These are phyloP conservation scores for Cladorrhinum samala DNA, from an alignment of 495 filamentous ascomycete genomes.

Conservation along the genomic window DNA sequence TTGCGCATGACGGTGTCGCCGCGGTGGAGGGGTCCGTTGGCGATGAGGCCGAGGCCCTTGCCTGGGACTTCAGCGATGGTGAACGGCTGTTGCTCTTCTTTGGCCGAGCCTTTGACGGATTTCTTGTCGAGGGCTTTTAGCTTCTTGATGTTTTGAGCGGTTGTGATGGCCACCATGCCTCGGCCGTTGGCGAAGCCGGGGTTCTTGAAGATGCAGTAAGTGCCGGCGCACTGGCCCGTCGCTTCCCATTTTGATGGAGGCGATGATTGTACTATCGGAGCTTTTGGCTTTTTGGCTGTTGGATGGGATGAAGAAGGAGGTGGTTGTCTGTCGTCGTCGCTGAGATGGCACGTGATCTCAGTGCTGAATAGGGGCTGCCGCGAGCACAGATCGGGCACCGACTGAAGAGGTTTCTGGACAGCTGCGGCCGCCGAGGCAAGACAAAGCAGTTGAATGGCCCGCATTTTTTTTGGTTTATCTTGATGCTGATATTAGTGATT, in stretches of 20 bases:
- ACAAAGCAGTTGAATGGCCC: not conserved
- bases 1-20: conserved; percentile 18
- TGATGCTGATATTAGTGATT: not conserved
- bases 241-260: conserved; percentile 8
- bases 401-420: not conserved
- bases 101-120: not conserved
- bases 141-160: conserved; percentile 10
- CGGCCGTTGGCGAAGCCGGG: conserved; percentile 16
- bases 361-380: not conserved
- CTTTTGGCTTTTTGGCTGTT: not conserved
- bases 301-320: not conserved
- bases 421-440: not conserved
- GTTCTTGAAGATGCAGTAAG: conserved; percentile 27
- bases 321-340: not conserved
- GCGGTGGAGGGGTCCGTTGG: conserved; percentile 17
- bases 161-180: conserved; percentile 25
- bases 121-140: conserved; percentile 10
- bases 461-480: not conserved
- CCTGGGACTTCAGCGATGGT: conserved; percentile 9
- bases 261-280: too few relatives aligned
- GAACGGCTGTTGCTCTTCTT: not conserved
- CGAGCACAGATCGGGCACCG: not conserved
- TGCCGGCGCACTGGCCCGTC: conserved; percentile 11
- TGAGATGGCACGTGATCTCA: not conserved
- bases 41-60: conserved; percentile 23